phyloP scores from a whole-genome alignment of 2,329 filamentous ascomycete genomes.

The Penicillium sp. region DNA sequence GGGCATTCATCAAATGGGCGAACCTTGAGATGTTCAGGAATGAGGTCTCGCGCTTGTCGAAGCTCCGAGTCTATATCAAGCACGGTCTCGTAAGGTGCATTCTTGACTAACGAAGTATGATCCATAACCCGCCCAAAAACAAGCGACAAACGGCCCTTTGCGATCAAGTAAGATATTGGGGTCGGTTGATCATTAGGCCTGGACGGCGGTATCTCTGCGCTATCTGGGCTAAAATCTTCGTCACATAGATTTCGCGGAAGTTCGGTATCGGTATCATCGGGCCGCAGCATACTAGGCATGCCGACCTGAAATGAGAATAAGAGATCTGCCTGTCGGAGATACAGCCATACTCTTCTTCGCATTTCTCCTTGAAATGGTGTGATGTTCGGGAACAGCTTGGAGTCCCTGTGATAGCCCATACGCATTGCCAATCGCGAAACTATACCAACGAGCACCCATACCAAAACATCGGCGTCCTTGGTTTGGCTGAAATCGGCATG shows the following conservation, averaged over 20 bases:
- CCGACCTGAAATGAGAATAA: slow-evolving; percentile 65
- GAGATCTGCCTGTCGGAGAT: slow-evolving; percentile 57
- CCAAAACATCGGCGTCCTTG: slow-evolving; percentile 57
- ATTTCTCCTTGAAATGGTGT: slow-evolving; percentile 60
- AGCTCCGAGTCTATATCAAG: slow-evolving; percentile 58
- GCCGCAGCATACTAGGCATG: slow-evolving; percentile 62
- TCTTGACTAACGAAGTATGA: slow-evolving; percentile 36
- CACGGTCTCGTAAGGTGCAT: slow-evolving; percentile 56
- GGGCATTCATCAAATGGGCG: slow-evolving; percentile 69
- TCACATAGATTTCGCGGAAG: slow-evolving; percentile 62
- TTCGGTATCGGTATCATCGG: slow-evolving; percentile 60
- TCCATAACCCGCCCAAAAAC: slow-evolving; percentile 45
- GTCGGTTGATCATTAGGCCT: slow-evolving; percentile 60
- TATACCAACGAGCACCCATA: slow-evolving; percentile 58
- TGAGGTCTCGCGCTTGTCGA: slow-evolving; percentile 56
- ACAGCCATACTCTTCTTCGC: slow-evolving; percentile 47
- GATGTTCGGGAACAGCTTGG: slow-evolving; percentile 57
- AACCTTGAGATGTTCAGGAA: slow-evolving; percentile 76
- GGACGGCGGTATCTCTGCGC: slow-evolving; percentile 51
- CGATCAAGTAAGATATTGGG: slow-evolving; percentile 47
- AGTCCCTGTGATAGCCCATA: slow-evolving; percentile 63
- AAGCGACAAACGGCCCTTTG: slow-evolving; percentile 40
- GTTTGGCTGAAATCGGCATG: slow-evolving; percentile 59
- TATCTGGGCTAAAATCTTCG: slow-evolving; percentile 60
- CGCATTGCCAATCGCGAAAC: slow-evolving; percentile 61